These are phyloP conservation scores for Balansia obtecta DNA, from an alignment of 2,329 filamentous ascomycete species.

Conservation along the genomic window DNA sequence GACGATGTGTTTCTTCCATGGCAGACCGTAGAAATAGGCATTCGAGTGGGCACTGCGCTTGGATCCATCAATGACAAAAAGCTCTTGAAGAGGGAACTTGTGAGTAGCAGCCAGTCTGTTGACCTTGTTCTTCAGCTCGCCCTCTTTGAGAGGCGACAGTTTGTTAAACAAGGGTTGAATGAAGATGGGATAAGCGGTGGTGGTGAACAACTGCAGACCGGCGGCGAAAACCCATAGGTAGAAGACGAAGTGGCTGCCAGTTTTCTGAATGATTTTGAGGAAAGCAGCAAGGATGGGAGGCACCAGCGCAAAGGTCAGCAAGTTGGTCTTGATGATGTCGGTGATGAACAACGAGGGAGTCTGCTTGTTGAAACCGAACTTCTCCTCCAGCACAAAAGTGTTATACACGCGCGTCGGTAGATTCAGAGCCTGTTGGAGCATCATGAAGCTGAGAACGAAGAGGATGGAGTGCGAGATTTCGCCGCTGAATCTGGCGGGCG, in stretches of 20 bases:
- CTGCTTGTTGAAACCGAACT: constrained; percentile 98
- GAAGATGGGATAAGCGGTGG: constrained; percentile 88
- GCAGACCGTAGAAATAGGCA: constrained; percentile 91
- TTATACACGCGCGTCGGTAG: constrained; percentile 81
- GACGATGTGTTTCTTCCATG: constrained; percentile 99
- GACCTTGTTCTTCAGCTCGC: constrained; percentile 75
- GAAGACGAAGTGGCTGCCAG: constrained; percentile 91
- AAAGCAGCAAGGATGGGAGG: constrained; percentile 86
- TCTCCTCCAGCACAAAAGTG: constrained; percentile 91
- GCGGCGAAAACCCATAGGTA: constrained; percentile 94
- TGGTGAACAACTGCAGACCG: constrained; percentile 81
- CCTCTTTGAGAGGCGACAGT: constrained; percentile 79
- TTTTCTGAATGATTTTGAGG: constrained; percentile 86
- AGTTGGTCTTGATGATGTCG: constrained; percentile 84
- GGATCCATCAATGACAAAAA: constrained; percentile 89
- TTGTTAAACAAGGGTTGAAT: constrained; percentile 98
- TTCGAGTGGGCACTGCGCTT: constrained; percentile 82
- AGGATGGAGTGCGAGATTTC: constrained; percentile 90
- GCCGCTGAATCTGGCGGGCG: constrained; percentile 68
- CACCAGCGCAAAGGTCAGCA: constrained; percentile 66
- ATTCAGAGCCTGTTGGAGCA: constrained; percentile 68
- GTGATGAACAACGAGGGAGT: constrained; percentile 77
- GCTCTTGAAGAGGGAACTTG: constrained; percentile 81
- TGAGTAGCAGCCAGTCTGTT: constrained; percentile 73
- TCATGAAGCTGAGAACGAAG: constrained; percentile 78